Conservation (phyloP, 495 filamentous ascomycete genomes). For the Penicillium antarcticum region DNA sequence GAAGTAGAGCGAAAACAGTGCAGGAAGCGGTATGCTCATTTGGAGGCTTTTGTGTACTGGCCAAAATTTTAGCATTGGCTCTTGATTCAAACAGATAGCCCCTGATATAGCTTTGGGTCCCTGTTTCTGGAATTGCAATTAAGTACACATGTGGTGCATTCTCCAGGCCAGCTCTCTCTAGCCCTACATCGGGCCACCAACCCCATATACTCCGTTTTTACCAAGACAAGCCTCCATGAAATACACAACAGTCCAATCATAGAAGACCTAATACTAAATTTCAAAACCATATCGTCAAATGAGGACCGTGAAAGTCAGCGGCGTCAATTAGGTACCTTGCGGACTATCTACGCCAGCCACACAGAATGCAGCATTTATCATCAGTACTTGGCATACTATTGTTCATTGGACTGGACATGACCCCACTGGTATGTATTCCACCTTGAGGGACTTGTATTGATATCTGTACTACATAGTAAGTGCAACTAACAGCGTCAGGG, state of each 20-base stretch:
- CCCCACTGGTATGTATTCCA: conserved; percentile 8
- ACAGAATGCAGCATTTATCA: conserved; percentile 19
- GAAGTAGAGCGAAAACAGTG: too few relatives aligned
- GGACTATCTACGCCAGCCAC: conserved; percentile 14
- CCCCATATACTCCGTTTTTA: not conserved
- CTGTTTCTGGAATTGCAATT: too few relatives aligned
- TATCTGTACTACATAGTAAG: conserved; percentile 3
- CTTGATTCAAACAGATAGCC: too few relatives aligned
- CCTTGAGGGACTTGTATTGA: conserved; percentile 12
- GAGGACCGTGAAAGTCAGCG: conserved; percentile 26
- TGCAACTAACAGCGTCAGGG: not conserved
- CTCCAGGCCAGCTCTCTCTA: too few relatives aligned
- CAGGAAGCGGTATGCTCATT: too few relatives aligned
- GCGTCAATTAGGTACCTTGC: conserved; percentile 22
- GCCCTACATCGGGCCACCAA: too few relatives aligned
- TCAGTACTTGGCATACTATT: not conserved
- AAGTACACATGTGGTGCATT: too few relatives aligned
- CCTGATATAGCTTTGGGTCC: too few relatives aligned
- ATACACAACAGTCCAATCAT: conserved; percentile 1
- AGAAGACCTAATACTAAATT: conserved; percentile 3
- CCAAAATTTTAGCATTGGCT: too few relatives aligned
- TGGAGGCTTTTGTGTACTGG: too few relatives aligned
- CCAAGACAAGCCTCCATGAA: not conserved
- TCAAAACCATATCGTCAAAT: conserved; percentile 5
- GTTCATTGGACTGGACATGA: conserved; percentile 4